Conservation (phyloP, 352 stramenopile species). For the Phytophthora cactorum region DNA sequence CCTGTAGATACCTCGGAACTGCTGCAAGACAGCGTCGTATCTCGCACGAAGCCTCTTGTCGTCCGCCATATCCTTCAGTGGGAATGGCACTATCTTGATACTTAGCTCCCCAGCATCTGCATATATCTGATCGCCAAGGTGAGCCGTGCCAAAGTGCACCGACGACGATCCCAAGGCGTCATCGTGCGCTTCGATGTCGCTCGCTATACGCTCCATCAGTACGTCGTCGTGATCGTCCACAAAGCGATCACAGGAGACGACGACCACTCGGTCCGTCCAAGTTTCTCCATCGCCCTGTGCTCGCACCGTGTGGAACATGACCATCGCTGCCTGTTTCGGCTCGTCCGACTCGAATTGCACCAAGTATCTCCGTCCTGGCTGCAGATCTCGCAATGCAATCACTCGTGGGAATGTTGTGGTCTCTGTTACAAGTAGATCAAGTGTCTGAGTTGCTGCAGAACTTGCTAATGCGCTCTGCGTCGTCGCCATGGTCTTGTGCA, state of each 20-base stretch:
- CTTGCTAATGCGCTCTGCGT: constrained; percentile 4
- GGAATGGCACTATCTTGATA: constrained; percentile 35
- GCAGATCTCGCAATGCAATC: constrained; percentile 39
- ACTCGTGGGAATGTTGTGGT: constrained; percentile 29
- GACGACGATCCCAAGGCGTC: constrained; percentile 22
- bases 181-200: constrained; percentile 48
- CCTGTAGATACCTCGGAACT: constrained; percentile 70
- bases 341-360: constrained; percentile 39
- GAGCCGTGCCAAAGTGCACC: constrained; percentile 60
- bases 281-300: neutral
- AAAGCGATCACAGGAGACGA: constrained; percentile 67
- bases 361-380: constrained; percentile 44
- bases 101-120: constrained; percentile 46
- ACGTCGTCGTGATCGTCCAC: constrained; percentile 64
- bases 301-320: constrained; percentile 45
- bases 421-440: constrained; percentile 3
- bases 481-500: constrained; percentile 18
- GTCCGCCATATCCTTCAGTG: constrained; percentile 34
- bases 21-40: constrained; percentile 30
- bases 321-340: constrained; percentile 15
- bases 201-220: constrained; percentile 45
- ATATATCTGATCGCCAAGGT: constrained; percentile 70
- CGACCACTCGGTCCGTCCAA: constrained; percentile 38
- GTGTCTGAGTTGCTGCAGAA: constrained; percentile 3
- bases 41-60: constrained; percentile 1